Evolutionary conservation across 148 eudicot genomes (phyloP).

Genomic region (Pouteria glomerata): DNA sequence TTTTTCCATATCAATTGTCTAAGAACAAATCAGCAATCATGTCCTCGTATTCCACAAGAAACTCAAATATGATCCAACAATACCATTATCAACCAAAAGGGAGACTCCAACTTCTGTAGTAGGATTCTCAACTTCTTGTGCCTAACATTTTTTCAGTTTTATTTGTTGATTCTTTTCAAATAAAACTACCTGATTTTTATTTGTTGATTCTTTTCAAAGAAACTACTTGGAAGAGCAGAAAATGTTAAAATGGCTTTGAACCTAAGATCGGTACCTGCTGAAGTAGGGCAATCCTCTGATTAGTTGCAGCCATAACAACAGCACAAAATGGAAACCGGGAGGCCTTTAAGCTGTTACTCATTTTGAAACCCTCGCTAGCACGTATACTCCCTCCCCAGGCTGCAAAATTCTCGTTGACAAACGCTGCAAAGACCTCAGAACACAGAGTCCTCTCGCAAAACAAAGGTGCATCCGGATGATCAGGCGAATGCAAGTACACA

Average conservation of each 20-base stretch:
- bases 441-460: slow-evolving; percentile 68
- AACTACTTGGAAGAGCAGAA: background rate
- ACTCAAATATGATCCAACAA: too few species aligned
- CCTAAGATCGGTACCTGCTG: slow-evolving; percentile 55
- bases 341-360: slow-evolving; percentile 97
- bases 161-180: too few species aligned
- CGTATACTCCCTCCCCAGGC: slow-evolving; percentile 82
- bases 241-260: background rate
- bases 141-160: background rate
- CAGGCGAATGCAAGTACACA: slow-evolving; percentile 86
- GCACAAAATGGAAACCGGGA: slow-evolving; percentile 92
- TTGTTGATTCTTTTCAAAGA: too few species aligned
- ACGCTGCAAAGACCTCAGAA: slow-evolving; percentile 40
- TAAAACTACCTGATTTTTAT: background rate
- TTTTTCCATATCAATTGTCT: too few species aligned
- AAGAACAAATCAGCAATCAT: too few species aligned
- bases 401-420: slow-evolving; percentile 77
- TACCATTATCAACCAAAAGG: too few species aligned
- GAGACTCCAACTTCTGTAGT: background rate
- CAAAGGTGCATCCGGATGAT: slow-evolving; percentile 64
- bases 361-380: slow-evolving; percentile 89
- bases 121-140: background rate
- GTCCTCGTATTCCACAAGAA: too few species aligned
- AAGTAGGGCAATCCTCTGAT: slow-evolving; percentile 85
- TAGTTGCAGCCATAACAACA: slow-evolving; percentile 93